These are phyloP conservation scores for Entomortierella parvispora DNA, from an alignment of 192 early-diverging fungal species.

Conservation along the genomic window DNA sequence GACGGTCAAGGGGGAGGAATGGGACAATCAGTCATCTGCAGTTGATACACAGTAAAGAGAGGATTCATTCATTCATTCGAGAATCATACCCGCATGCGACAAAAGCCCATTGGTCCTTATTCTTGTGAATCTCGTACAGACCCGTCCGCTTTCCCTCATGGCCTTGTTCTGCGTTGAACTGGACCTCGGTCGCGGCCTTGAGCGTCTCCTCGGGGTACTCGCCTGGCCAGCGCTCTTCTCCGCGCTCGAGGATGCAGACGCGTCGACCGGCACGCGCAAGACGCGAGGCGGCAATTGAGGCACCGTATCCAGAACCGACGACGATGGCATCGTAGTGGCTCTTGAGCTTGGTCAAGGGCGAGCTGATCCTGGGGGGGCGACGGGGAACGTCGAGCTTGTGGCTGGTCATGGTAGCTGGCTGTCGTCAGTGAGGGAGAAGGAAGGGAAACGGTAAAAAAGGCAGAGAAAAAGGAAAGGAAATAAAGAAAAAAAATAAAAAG, in stretches of 20 bases:
- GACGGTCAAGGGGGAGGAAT: not conserved
- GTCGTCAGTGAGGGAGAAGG: not conserved
- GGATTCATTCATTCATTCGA: not conserved
- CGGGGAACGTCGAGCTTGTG: constrained; percentile 18
- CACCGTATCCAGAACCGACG: constrained; percentile 59
- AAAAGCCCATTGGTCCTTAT: constrained; percentile 53
- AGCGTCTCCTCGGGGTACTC: constrained; percentile 50
- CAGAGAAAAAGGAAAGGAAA: not conserved
- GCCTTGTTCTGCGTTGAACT: constrained; percentile 35
- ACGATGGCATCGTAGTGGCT: constrained; percentile 56
- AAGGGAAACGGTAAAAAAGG: not conserved
- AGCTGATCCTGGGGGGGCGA: constrained; percentile 25
- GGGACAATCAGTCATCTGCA: not conserved
- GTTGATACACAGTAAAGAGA: not conserved
- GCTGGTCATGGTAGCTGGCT: constrained; percentile 4
- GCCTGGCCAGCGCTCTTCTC: constrained; percentile 59
- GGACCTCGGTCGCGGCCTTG: constrained; percentile 49
- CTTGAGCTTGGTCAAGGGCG: constrained; percentile 41
- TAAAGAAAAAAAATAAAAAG: not conserved
- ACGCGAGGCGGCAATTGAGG: constrained; percentile 55
- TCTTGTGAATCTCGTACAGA: constrained; percentile 53
- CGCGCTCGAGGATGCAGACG: constrained; percentile 55
- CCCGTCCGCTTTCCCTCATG: constrained; percentile 52
- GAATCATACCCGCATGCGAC: constrained; percentile 53
- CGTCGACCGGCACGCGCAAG: constrained; percentile 54